Conservation (phyloP, 345 rosid genomes). For the Psidium guajava region DNA sequence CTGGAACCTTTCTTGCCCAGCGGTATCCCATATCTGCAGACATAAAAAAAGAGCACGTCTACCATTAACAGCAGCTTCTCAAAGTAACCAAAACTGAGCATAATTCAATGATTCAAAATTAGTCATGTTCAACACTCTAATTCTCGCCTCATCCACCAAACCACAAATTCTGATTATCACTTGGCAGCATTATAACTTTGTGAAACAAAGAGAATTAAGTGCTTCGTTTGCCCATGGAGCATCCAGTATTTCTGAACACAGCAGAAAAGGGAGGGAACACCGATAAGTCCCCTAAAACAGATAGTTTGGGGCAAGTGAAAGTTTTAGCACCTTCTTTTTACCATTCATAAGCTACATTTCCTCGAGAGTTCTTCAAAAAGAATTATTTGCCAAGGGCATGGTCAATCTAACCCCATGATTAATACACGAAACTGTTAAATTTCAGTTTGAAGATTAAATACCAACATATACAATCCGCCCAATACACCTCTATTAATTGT, state of each 20-base stretch:
- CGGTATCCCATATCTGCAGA: slow-evolving; percentile 36
- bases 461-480: not conserved
- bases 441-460: not conserved
- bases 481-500: not conserved
- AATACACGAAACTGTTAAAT: not conserved
- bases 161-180: not conserved
- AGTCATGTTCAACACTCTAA: not conserved
- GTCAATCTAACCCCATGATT: not conserved
- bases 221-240: not conserved
- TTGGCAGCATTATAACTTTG: not conserved
- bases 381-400: not conserved
- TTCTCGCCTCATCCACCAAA: not conserved
- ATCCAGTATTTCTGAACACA: not conserved
- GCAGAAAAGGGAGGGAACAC: not conserved
- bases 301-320: not conserved
- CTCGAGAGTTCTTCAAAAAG: not conserved
- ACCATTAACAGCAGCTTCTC: not conserved
- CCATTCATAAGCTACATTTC: not conserved
- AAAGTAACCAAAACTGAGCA: not conserved
- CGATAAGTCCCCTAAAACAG: not conserved
- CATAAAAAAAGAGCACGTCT: not conserved
- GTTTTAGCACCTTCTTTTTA: not conserved
- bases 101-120: not conserved
- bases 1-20: slow-evolving; percentile 36
- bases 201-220: not conserved